Conservation (phyloP, 2,329 filamentous ascomycete genomes). For the Xenoacremonium recifei region DNA sequence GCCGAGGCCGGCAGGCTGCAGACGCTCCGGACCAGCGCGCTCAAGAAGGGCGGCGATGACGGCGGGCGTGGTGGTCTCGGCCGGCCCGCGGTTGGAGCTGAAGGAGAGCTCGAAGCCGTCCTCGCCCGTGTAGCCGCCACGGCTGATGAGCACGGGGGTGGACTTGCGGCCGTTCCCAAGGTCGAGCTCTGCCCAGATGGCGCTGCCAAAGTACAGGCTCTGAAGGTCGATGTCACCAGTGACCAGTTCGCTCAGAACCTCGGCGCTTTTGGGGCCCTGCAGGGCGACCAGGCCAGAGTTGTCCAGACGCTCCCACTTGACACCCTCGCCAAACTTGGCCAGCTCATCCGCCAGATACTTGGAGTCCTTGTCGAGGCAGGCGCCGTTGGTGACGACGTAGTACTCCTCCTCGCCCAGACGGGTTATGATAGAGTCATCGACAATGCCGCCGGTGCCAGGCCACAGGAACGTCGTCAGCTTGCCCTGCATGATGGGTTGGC, state of each 20-base stretch:
- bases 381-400: slow-evolving; percentile 95
- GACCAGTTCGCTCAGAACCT: slow-evolving; percentile 66
- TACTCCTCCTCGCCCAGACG: slow-evolving; percentile 71
- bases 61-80: slow-evolving; percentile 44
- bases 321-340: slow-evolving; percentile 49
- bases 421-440: slow-evolving; percentile 92
- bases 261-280: slow-evolving; percentile 77
- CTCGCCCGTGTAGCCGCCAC: slow-evolving; percentile 95
- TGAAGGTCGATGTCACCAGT: slow-evolving; percentile 55
- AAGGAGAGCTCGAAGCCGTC: slow-evolving; percentile 98
- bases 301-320: slow-evolving; percentile 68
- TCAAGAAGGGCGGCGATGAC: slow-evolving; percentile 68
- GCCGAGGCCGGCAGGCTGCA: slow-evolving; percentile 84
- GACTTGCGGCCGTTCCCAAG: slow-evolving; percentile 49
- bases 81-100: slow-evolving; percentile 40
- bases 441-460: slow-evolving; percentile 79
- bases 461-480: slow-evolving; percentile 84
- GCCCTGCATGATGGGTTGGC: slow-evolving; percentile 65
- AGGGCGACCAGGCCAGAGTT: slow-evolving; percentile 80
- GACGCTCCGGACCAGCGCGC: slow-evolving; percentile 56
- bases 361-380: slow-evolving; percentile 84
- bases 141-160: slow-evolving; percentile 63
- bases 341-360: slow-evolving; percentile 73
- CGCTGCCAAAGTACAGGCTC: slow-evolving; percentile 79
- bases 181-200: slow-evolving; percentile 63